A percentile compares a stretch with the other conserved stretches of the same genome.
phyloP scores from a whole-genome alignment of 305 asterid species.

The Fraxinus velutina region DNA sequence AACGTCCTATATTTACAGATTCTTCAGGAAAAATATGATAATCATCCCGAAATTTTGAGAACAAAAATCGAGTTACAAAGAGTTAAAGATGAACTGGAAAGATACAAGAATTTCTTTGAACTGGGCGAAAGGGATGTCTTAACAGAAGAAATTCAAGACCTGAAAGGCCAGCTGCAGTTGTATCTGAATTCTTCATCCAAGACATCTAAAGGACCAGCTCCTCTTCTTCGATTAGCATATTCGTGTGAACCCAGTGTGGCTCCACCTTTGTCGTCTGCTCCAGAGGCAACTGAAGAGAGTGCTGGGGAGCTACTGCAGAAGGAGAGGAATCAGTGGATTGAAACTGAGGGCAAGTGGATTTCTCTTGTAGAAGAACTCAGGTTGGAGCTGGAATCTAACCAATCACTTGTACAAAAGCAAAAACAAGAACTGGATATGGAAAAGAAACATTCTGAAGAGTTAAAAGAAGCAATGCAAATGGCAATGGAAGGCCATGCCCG shows the following conservation, averaged over 20 bases:
- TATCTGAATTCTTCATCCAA: constrained; percentile 72
- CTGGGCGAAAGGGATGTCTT: constrained; percentile 93
- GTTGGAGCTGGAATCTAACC: constrained; percentile 62
- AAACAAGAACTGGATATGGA: constrained; percentile 76
- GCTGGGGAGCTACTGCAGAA: constrained; percentile 61
- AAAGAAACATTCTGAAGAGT: constrained; percentile 81
- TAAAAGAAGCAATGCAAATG: constrained; percentile 95
- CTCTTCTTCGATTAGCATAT: constrained; percentile 53
- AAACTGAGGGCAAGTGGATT: constrained; percentile 86
- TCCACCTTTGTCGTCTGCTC: constrained; percentile 38
- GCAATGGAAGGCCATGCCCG: constrained; percentile 99
- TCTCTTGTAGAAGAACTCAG: constrained; percentile 75
- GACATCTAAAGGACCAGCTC: constrained; percentile 50
- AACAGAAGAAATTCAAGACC: constrained; percentile 81
- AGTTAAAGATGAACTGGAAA: constrained; percentile 77
- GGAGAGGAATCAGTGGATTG: constrained; percentile 77
- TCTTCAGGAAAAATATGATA: constrained; percentile 71
- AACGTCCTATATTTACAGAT: constrained; percentile 53
- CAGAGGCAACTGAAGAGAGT: constrained; percentile 46
- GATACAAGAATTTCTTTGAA: constrained; percentile 82
- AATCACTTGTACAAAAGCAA: constrained; percentile 50
- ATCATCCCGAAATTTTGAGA: constrained; percentile 83
- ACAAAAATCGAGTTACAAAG: constrained; percentile 68
- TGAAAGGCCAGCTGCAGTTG: constrained; percentile 69
- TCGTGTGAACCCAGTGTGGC: constrained; percentile 57